Evolutionary conservation across 257 asterid genomes (phyloP), one percentile per base, ranked within the genome.

Genomic region (Gardenia jasminoides): DNA sequence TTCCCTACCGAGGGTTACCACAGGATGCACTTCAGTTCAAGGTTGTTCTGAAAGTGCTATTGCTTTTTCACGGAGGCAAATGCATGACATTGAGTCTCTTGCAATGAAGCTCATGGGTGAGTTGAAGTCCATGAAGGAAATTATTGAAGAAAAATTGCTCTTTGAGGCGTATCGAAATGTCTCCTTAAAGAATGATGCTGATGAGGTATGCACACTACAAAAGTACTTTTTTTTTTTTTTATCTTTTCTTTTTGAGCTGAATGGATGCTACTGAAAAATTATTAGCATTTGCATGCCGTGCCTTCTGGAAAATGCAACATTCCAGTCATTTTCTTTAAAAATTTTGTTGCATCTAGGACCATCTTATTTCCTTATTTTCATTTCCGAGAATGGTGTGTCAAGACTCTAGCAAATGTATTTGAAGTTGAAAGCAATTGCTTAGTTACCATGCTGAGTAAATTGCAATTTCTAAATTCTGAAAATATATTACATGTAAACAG

Each of bases 31-130:
- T 76, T 92, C 98, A 62, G 84, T 90, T 68, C 87, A 88, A 84
- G 83, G 85, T 75, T 93, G 96, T 86, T 91, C 99, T 17, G 91
- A 86, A 83, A 91, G 91, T 86, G 95, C 97, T 68, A 84, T 94
- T 78, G 93, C 90, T 75, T 94, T 94, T 87, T 91, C 99, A 75
- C 93, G 84, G 86, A 88, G 93, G 83, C 99, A 94, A 89, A 88
- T 93, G 97, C 92, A 86, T 30, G 97, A 91, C 84, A 87, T 91
- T 76, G 99, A 94, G 84, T 84, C 93, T 75, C 86, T 94, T 76
- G 90, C 98, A 30, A 79, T 22, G 80, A 93, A 91, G 80, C 92
- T 94, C 78, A 83, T 89, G 90, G 81, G 82, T 52, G 99, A 93
- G 90, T 84, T 95, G 92, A 92, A 95, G 78, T 87, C 91, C 83